Percentiles rank a stretch among this genome's conserved stretches.
These are phyloP conservation scores for Roridomyces roridus DNA, from an alignment of 768 basidiomycete species.

Conservation along the genomic window DNA sequence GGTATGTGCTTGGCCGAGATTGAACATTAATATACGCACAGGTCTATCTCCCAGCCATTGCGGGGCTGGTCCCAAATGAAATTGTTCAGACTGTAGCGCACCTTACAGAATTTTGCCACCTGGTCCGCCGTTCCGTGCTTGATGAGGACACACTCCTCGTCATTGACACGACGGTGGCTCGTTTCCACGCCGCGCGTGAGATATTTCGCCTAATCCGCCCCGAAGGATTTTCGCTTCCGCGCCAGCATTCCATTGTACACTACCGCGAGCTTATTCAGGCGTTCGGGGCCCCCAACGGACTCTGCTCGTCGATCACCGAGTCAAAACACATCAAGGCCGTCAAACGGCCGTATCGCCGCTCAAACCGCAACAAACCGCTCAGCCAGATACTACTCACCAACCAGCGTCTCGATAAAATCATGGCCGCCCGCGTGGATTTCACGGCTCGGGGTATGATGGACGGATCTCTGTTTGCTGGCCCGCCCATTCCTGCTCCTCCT, in stretches of 20 bases:
- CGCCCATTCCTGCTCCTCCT: neutral
- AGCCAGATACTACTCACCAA: slow-evolving; percentile 14
- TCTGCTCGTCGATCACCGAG: too few relatives aligned
- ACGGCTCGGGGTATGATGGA: slow-evolving; percentile 10
- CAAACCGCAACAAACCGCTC: slow-evolving; percentile 10
- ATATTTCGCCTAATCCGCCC: slow-evolving; percentile 14
- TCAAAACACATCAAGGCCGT: too few relatives aligned
- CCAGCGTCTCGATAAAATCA: slow-evolving; percentile 12
- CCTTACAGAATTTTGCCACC: slow-evolving; percentile 16
- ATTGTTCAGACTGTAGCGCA: slow-evolving; percentile 4
- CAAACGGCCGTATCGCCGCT: slow-evolving; percentile 10
- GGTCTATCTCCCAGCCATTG: slow-evolving; percentile 17
- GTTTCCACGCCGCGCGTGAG: slow-evolving; percentile 17
- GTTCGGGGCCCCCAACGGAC: slow-evolving; percentile 33
- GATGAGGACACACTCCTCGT: slow-evolving; percentile 2
- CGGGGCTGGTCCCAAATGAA: neutral
- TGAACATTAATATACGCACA: slow-evolving; percentile 26
- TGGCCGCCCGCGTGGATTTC: slow-evolving; percentile 16
- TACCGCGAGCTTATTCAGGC: slow-evolving; percentile 22
- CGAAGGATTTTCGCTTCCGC: slow-evolving; percentile 28
- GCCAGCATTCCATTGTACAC: slow-evolving; percentile 32
- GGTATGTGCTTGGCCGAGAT: slow-evolving; percentile 37
- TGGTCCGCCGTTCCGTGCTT: slow-evolving; percentile 1
- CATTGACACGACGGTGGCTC: neutral
- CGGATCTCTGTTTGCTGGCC: slow-evolving; percentile 4